Base-by-base conservation (phyloP, 202 grass and related monocot species). In the Setaria viridis region DNA sequence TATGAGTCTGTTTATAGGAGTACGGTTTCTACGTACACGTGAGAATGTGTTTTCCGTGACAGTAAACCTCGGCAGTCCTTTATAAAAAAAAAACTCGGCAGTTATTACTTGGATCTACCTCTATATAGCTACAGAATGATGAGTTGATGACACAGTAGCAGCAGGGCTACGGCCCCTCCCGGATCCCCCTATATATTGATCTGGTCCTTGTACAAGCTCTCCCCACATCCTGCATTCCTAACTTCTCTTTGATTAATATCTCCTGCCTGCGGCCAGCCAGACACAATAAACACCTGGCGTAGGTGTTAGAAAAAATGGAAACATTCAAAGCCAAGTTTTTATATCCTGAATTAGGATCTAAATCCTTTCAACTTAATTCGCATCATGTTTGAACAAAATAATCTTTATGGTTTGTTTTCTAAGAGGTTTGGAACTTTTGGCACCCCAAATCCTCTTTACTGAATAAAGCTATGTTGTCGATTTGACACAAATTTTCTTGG, bases 241-340 rank as follows among this genome's bases (percentile, higher is more conserved):
- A 71, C 6, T 43, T 49, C 45, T 25, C 43, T 48, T 25, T 72
- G 13, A 15, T 46, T 50, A 72, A 35, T 74, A 20, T 74, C 47
- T 74, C 47, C 71, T 74, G 48, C 71, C 29, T 17, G 49, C 72
- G 37, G 17, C 16, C 29, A 54, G 49, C 30, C 72, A 37, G 72
- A 32, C 32, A 75, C 72, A 75, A 75, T 39, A 56, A 75, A 75
- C 50, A 56, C n/a, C 68, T 71, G 68, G 68, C 20, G 2, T n/a
- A 7, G 14, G 47, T 53, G 70, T 33, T 14, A 32, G 46, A 32
- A 74, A 41, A 72, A 53, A 53, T 16, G 15, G 29, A 53, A 74
- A 53, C 29, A 46, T 7, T 47, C 12, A 17, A 14, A 53, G 2
- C 71, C 30, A 15, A 33, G 39, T 46, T 3, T 53, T 50, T 73